Conservation (phyloP, 1,139 yeast genomes). For the Geotrichum macrosporum region DNA sequence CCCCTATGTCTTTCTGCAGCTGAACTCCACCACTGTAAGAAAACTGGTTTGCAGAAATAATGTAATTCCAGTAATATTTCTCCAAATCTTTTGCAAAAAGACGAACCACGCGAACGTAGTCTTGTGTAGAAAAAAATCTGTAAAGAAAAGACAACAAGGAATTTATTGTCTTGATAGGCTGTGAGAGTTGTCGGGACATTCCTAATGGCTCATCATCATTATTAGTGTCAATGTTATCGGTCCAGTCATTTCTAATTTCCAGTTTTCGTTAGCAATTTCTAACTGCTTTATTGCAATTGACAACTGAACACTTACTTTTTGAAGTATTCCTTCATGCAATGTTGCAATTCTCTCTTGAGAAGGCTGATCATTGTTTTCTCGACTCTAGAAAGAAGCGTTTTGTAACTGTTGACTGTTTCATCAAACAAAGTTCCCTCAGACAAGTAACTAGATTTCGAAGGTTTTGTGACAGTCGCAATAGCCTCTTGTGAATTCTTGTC, state of each 20-base stretch:
- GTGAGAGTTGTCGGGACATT: slow-evolving; percentile 39
- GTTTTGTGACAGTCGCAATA: slow-evolving; percentile 18
- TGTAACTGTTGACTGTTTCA: slow-evolving; percentile 48
- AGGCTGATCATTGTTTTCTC: slow-evolving; percentile 44
- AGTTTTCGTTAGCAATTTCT: too few species aligned
- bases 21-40: slow-evolving; percentile 53
- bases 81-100: slow-evolving; percentile 44
- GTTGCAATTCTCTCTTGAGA: slow-evolving; percentile 50
- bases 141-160: slow-evolving; percentile 41
- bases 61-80: slow-evolving; percentile 50
- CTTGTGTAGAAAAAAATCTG: slow-evolving; percentile 36
- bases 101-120: slow-evolving; percentile 30
- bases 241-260: slow-evolving; percentile 16
- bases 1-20: slow-evolving; percentile 49
- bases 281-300: too few species aligned
- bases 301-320: slow-evolving; percentile 10
- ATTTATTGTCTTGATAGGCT: slow-evolving; percentile 40
- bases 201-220: slow-evolving; percentile 5
- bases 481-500: slow-evolving; percentile 21
- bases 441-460: slow-evolving; percentile 18
- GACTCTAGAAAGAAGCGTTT: slow-evolving; percentile 41
- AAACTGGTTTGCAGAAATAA: slow-evolving; percentile 63
- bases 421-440: slow-evolving; percentile 52
- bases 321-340: slow-evolving; percentile 51
- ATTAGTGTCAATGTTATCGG: slow-evolving; percentile 8